Base-by-base conservation (phyloP, 164 flowering plant genomes). In the Malania oleifera region DNA sequence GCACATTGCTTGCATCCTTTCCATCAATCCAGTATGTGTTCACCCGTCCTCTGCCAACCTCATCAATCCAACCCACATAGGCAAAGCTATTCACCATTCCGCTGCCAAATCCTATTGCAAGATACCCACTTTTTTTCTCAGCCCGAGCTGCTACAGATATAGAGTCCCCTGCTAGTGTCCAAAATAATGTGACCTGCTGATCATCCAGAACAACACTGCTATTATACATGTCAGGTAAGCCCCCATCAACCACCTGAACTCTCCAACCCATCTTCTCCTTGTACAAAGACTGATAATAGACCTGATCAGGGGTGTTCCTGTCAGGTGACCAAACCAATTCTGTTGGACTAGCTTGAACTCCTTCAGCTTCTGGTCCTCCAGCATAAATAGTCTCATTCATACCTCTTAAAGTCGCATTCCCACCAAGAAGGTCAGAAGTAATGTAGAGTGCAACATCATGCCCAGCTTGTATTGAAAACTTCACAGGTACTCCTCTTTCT, bases 171-270 rank as follows among this genome's bases (percentile, higher is more conserved):
- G 89, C 72, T 61, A 88, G 51, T 1, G 96, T 83, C 99, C 99
- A 93, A 60, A 87, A 93, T 20, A 93, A 77, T 1, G 80, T 89
- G 67, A 86, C 98, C 73, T 89, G 98, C 68, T 93, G 98, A 73
- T 93, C 98, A 72, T 87, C 98, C 65, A 93, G 75, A 59, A 86
- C 56, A 61, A 90, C 96, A 68, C 90, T 93, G 71, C 72, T 90
- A 53, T 81, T 88, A 60, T 90, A 93, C 97, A 93, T 93, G 68
- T 93, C 99, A 15, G 97, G 75, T 41, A 93, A 68, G 49, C 99
- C 99, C 35, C 97, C 97, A 74, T 93, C 99, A 40, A 93, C 99
- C 47, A 93, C 99, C 75, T 87, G 83, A 64, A 90, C 78, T 72
- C 73, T 93, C 97, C 97, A 93, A 25, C 99, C 99, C 99, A 93